A percentile compares a stretch with the other conserved stretches of the same genome.
Conservation (phyloP, 768 basidiomycete genomes). For the Lactarius tabidus region DNA sequence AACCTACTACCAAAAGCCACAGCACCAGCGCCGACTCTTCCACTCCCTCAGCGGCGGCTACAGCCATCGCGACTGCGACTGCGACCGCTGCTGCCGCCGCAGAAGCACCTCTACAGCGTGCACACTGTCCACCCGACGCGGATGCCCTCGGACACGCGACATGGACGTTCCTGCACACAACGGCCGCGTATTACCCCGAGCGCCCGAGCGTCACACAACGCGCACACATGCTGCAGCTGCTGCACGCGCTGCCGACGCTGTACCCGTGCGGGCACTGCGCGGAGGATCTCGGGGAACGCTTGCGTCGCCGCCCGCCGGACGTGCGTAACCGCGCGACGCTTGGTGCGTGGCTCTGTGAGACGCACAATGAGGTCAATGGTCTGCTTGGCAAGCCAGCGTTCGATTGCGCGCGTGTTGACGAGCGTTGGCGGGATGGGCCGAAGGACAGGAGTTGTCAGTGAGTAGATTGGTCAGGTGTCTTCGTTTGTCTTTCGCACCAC, state of each 20-base stretch:
- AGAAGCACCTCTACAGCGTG: slow-evolving; percentile 39
- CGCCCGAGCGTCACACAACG: slow-evolving; percentile 67
- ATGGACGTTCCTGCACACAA: slow-evolving; percentile 95
- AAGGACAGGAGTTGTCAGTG: slow-evolving; percentile 61
- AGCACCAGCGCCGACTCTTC: slow-evolving; percentile 29
- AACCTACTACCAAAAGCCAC: slow-evolving; percentile 29
- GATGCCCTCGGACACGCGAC: slow-evolving; percentile 88
- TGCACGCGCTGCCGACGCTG: slow-evolving; percentile 71
- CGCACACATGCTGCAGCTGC: slow-evolving; percentile 75
- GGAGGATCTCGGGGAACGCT: slow-evolving; percentile 68
- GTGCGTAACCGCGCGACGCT: slow-evolving; percentile 65
- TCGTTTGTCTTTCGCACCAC: too few relatives aligned
- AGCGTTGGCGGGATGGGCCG: slow-evolving; percentile 92
- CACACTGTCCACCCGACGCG: slow-evolving; percentile 85
- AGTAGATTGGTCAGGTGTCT: slow-evolving; percentile 39
- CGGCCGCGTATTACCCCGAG: slow-evolving; percentile 95
- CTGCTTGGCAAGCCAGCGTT: slow-evolving; percentile 80
- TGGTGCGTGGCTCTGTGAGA: slow-evolving; percentile 83
- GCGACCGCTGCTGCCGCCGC: slow-evolving; percentile 28
- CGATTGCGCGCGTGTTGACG: slow-evolving; percentile 75
- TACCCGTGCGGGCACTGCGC: slow-evolving; percentile 92
- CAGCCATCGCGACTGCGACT: slow-evolving; percentile 33
- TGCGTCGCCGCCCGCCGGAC: slow-evolving; percentile 67
- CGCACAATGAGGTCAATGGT: slow-evolving; percentile 91
- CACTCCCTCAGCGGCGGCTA: slow-evolving; percentile 32